Conservation (phyloP, 345 rosid genomes). For the Eucalyptus pumila region DNA sequence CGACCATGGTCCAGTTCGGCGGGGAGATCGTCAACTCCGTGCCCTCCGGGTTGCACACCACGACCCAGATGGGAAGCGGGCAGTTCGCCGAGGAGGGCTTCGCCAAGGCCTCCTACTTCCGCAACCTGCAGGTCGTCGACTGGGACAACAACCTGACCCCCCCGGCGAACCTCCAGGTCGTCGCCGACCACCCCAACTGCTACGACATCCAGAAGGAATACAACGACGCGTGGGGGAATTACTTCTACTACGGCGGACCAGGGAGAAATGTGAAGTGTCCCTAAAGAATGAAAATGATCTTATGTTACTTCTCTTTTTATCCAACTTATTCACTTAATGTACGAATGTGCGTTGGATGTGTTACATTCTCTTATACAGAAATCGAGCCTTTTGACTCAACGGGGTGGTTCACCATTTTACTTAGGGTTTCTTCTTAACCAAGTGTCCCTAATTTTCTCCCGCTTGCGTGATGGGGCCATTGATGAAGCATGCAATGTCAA, state of each 20-base stretch:
- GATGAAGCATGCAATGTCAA: background rate
- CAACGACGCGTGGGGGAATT: slow-evolving; percentile 84
- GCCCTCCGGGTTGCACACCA: slow-evolving; percentile 71
- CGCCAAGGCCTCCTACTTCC: slow-evolving; percentile 79
- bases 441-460: background rate
- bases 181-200: slow-evolving; percentile 88
- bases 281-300: slow-evolving; percentile 6
- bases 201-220: slow-evolving; percentile 79
- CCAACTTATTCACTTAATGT: background rate
- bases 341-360: background rate
- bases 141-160: slow-evolving; percentile 90
- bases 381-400: background rate
- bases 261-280: slow-evolving; percentile 84
- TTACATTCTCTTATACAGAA: background rate
- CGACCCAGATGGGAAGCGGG: slow-evolving; percentile 96
- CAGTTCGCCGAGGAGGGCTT: slow-evolving; percentile 93
- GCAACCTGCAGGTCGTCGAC: slow-evolving; percentile 83
- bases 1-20: slow-evolving; percentile 93
- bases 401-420: background rate
- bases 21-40: slow-evolving; percentile 81
- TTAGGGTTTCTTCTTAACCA: background rate
- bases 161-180: slow-evolving; percentile 40
- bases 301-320: background rate
- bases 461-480: background rate
- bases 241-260: slow-evolving; percentile 95